Evolutionary conservation across 257 asterid species (phyloP), one percentile per base, ranked within the genome.

Genomic region (Perilla frutescens): DNA sequence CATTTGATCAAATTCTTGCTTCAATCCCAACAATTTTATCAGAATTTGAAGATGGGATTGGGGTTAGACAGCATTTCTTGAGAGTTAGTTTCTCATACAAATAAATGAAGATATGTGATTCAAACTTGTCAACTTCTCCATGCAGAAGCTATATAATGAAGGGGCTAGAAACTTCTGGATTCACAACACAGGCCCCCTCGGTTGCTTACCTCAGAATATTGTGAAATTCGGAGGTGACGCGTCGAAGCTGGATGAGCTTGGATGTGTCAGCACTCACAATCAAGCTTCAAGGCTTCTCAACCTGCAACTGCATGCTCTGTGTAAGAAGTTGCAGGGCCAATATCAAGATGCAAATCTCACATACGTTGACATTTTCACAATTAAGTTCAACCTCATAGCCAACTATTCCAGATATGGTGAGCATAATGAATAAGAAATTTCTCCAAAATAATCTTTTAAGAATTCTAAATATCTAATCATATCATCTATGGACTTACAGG

Each of bases 181-280:
- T 71, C 98, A 92, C 73, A 92, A 92, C 81, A 92, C 98, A 10
- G 98, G 96, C 15, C 99, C 99, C 8, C 85, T 95, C 1, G 98
- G 98, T 29, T 95, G 99, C 89, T 85, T 95, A 75, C 81, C 97
- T 65, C 98, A 90, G 41, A 92, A 90, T 68, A 81, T 92, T 32
- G 96, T 84, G 1, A 92, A 86, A 78, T 95, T 92, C 53, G 99
- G 98, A 58, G 82, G 76, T 7, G 98, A 95, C 54, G 76, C 88
- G 15, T 82, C 96, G 5, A 92, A 87, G 88, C 88, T 95, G 57
- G 99, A 95, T n/a, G 98, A 85, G 82, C 85, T 92, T 5, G 98
- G 98, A 73, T 95, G 99, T 71, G 97, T 95, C 14, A 84, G 72
- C 78, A 72, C 83, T 48, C 99, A 92, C 81, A 95, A 90, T 66